Percentiles rank a stretch among this genome's conserved stretches.
Conservation (phyloP, 2,329 filamentous ascomycete species). For the Neonectria sp. region DNA sequence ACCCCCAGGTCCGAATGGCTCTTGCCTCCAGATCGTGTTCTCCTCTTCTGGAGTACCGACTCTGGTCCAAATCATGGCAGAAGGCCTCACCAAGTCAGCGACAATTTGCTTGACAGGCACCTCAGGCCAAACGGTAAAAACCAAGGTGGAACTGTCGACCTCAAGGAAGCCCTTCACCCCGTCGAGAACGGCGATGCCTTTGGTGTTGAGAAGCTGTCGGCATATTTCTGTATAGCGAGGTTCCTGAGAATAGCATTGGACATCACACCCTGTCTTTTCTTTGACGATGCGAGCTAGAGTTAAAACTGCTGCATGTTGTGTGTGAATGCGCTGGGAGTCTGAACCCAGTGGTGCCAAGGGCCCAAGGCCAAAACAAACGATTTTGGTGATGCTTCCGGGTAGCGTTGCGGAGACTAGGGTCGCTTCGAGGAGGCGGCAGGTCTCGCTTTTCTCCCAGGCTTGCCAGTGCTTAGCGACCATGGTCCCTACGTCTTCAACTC, state of each 20-base stretch:
- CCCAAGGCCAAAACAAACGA: conserved; percentile 1
- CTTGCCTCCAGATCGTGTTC: neutral
- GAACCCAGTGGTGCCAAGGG: neutral
- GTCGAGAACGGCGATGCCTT: neutral
- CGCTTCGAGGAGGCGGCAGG: neutral
- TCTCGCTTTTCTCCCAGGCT: neutral
- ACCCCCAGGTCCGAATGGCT: neutral
- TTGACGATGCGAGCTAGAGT: neutral
- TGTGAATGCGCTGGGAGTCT: neutral
- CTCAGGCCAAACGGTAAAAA: neutral
- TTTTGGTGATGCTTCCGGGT: neutral
- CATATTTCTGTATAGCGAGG: neutral
- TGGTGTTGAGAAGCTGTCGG: neutral
- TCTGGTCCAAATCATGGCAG: neutral
- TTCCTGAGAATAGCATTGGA: neutral
- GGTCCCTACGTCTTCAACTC: neutral
- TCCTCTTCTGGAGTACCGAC: neutral
- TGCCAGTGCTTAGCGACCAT: neutral
- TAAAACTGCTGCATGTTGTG: neutral
- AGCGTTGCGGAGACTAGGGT: neutral
- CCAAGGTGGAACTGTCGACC: neutral
- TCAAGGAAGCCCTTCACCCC: neutral
- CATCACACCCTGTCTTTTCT: neutral
- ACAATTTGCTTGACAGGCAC: neutral
- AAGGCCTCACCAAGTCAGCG: neutral